Conservation (phyloP, 1,284 basidiomycete genomes). For the Boletus hoseneyae region DNA sequence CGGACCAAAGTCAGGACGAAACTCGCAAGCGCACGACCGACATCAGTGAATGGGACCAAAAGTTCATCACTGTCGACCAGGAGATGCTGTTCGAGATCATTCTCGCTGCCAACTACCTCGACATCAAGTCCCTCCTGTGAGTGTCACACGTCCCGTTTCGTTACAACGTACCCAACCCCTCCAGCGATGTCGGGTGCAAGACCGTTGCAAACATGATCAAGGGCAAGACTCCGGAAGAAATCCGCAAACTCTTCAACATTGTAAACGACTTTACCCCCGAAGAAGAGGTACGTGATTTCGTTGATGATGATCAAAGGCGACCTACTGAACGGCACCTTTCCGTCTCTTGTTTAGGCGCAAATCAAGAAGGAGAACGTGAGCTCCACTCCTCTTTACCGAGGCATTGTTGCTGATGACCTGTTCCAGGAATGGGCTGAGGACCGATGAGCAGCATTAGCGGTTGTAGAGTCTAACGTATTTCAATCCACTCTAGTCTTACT, state of each 20-base stretch:
- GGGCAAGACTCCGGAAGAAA: slow-evolving; percentile 95
- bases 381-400: slow-evolving; percentile 11
- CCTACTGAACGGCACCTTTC: slow-evolving; percentile 8
- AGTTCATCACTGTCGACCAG: slow-evolving; percentile 96
- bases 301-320: neutral
- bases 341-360: slow-evolving; percentile 64
- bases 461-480: slow-evolving; percentile 29
- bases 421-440: slow-evolving; percentile 86
- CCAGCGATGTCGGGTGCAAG: slow-evolving; percentile 97
- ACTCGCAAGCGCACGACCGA: slow-evolving; percentile 97
- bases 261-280: slow-evolving; percentile 99
- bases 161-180: slow-evolving; percentile 3
- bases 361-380: slow-evolving; percentile 99
- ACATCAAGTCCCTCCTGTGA: slow-evolving; percentile 97
- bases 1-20: slow-evolving; percentile 83
- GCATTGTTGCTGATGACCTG: slow-evolving; percentile 14
- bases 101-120: slow-evolving; percentile 98
- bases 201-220: slow-evolving; percentile 99
- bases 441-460: slow-evolving; percentile 46
- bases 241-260: slow-evolving; percentile 96
- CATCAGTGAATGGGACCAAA: slow-evolving; percentile 99
- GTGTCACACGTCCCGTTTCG: slow-evolving; percentile 30
- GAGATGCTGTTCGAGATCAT: slow-evolving; percentile 99
- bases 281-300: slow-evolving; percentile 72
- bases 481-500: slow-evolving; percentile 17